Evolutionary conservation across 805 yeast species (phyloP).

Genomic region (Wickerhamomyces rabaulensis): DNA sequence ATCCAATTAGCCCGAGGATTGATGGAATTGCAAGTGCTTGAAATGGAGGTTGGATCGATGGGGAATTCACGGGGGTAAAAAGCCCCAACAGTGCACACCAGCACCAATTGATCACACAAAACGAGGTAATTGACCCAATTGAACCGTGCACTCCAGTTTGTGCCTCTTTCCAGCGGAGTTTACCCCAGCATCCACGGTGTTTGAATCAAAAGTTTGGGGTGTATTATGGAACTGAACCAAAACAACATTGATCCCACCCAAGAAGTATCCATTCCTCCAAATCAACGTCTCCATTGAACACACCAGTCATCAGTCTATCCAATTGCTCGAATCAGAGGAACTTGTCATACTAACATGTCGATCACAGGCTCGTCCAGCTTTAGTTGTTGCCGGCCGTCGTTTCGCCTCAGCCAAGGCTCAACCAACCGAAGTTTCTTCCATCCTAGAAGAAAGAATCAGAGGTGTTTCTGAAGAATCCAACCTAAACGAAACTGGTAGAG

Average conservation of each 20-base stretch:
- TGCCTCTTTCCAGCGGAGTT: neutral
- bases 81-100: no score
- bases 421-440: constrained; percentile 98
- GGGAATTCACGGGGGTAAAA: neutral
- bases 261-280: neutral
- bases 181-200: neutral
- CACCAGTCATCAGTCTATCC: neutral
- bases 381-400: constrained; percentile 66
- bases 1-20: constrained; percentile 1
- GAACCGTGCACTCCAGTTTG: neutral
- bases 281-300: neutral
- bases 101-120: neutral
- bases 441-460: constrained; percentile 98
- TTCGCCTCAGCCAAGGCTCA: constrained; percentile 91
- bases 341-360: constrained; percentile 19
- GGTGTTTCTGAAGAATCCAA: constrained; percentile 97
- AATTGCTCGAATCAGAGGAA: neutral
- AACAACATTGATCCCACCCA: neutral
- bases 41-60: neutral
- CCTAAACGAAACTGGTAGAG: constrained; percentile 99
- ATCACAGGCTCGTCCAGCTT: constrained; percentile 65
- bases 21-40: neutral
- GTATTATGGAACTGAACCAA: neutral
- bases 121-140: neutral
- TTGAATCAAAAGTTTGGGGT: neutral